These are phyloP conservation scores for Melampsora americana DNA, from an alignment of 1,284 basidiomycete genomes.

Conservation along the genomic window DNA sequence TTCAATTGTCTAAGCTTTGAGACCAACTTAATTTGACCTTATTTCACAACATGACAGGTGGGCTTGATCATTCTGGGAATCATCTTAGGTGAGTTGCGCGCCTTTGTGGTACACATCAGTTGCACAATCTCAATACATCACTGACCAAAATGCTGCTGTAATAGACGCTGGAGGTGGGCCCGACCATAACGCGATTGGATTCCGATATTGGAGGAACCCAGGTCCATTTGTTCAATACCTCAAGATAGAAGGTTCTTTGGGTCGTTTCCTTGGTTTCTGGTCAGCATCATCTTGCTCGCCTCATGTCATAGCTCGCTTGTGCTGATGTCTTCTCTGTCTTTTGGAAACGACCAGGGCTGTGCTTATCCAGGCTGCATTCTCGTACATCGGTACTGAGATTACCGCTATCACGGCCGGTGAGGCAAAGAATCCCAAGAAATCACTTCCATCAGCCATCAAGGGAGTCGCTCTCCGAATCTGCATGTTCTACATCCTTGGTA, in stretches of 20 bases:
- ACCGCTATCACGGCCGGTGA: slow-evolving; percentile 55
- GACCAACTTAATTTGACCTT: slow-evolving; percentile 33
- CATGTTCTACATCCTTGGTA: slow-evolving; percentile 54
- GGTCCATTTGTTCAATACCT: slow-evolving; percentile 57
- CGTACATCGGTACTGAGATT: slow-evolving; percentile 54
- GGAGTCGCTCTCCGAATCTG: slow-evolving; percentile 70
- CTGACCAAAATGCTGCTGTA: not conserved
- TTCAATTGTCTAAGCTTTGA: not conserved
- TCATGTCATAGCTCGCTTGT: not conserved
- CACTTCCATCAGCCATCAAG: slow-evolving; percentile 53
- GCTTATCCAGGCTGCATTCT: slow-evolving; percentile 53
- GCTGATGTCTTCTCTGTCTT: slow-evolving; percentile 33
- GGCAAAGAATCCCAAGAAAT: slow-evolving; percentile 54
- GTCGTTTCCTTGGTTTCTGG: slow-evolving; percentile 39
- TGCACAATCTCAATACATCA: not conserved
- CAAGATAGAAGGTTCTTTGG: slow-evolving; percentile 31
- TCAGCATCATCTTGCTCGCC: not conserved
- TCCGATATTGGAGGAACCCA: slow-evolving; percentile 54
- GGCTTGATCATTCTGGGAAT: slow-evolving; percentile 41
- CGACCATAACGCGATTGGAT: slow-evolving; percentile 46
- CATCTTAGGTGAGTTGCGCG: slow-evolving; percentile 17
- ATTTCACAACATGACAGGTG: slow-evolving; percentile 11
- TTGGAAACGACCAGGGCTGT: slow-evolving; percentile 46
- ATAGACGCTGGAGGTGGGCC: slow-evolving; percentile 37
- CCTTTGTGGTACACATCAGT: too few relatives aligned